A percentile compares a stretch with the other conserved stretches of the same genome.
These are phyloP conservation scores for Aspergillus tubingensis DNA, from an alignment of 2,329 filamentous ascomycete species.

Conservation along the genomic window DNA sequence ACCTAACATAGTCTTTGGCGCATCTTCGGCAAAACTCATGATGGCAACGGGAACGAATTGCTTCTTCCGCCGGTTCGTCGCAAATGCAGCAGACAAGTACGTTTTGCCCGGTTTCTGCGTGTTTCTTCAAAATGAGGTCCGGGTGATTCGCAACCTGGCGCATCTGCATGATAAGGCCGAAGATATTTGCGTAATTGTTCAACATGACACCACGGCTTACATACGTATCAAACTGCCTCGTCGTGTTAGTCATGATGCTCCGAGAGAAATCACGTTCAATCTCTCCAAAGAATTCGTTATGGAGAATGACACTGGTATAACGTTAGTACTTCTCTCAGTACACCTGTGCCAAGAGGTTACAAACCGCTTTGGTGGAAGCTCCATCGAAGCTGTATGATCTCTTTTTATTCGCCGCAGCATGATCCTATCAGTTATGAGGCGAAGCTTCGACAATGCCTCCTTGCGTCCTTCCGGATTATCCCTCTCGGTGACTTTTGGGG, in stretches of 20 bases:
- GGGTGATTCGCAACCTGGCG: conserved; percentile 96
- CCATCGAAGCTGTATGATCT: conserved; percentile 92
- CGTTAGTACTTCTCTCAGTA: conserved; percentile 9
- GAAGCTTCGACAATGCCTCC: conserved; percentile 76
- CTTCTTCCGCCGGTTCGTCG: conserved; percentile 93
- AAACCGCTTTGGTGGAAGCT: conserved; percentile 85
- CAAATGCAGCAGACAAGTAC: conserved; percentile 91
- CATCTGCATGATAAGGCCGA: conserved; percentile 99
- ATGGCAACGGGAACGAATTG: conserved; percentile 85
- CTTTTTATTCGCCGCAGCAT: conserved; percentile 96
- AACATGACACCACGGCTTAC: conserved; percentile 91
- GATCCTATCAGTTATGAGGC: conserved; percentile 85
- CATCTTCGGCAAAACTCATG: conserved; percentile 89
- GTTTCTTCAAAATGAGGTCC: conserved; percentile 88
- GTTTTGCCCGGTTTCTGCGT: conserved; percentile 82
- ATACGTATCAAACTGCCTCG: conserved; percentile 91
- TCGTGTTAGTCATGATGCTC: conserved; percentile 91
- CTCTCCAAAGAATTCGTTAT: conserved; percentile 95
- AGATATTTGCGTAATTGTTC: conserved; percentile 98
- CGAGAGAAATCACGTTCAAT: conserved; percentile 93
- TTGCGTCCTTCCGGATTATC: conserved; percentile 58
- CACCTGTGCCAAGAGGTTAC: conserved; percentile 10
- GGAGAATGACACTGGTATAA: conserved; percentile 67
- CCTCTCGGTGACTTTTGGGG: conserved; percentile 55
- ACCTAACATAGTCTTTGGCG: conserved; percentile 76